These are phyloP conservation scores for Podaxis sp. DNA, from an alignment of 768 basidiomycete genomes.

Conservation along the genomic window DNA sequence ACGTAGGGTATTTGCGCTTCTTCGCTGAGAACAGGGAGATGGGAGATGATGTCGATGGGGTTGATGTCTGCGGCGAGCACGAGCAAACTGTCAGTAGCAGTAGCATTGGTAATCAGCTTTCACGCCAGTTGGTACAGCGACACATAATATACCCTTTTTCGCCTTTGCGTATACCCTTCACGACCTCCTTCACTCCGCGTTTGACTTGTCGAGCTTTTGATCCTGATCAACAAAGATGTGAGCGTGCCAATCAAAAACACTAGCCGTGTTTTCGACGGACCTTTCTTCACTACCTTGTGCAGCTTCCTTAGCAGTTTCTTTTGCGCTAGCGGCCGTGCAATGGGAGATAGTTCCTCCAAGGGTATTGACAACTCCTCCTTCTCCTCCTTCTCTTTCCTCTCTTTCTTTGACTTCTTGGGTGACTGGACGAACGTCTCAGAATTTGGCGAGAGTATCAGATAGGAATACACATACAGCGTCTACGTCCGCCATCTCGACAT, in stretches of 20 bases:
- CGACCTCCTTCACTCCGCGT: slow-evolving; percentile 97
- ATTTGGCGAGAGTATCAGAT: not conserved
- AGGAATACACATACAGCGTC: slow-evolving; percentile 29
- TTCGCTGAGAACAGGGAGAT: slow-evolving; percentile 92
- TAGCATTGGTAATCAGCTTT: not conserved
- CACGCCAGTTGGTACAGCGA: slow-evolving; percentile 4
- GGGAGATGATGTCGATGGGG: slow-evolving; percentile 97
- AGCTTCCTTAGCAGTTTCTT: slow-evolving; percentile 94
- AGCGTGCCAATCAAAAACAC: not conserved
- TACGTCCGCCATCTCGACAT: slow-evolving; percentile 50
- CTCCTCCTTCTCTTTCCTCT: slow-evolving; percentile 58
- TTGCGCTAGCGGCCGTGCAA: slow-evolving; percentile 90
- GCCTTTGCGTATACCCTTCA: slow-evolving; percentile 95
- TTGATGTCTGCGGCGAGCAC: slow-evolving; percentile 96
- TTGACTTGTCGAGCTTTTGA: slow-evolving; percentile 95
- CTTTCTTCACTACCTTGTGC: slow-evolving; percentile 93
- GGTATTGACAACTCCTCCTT: slow-evolving; percentile 66
- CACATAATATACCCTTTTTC: slow-evolving; percentile 79
- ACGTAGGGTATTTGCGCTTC: slow-evolving; percentile 91
- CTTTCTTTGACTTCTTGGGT: slow-evolving; percentile 58
- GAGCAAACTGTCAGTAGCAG: slow-evolving; percentile 56
- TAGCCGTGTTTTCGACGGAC: slow-evolving; percentile 33
- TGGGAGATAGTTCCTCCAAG: slow-evolving; percentile 85
- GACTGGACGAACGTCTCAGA: slow-evolving; percentile 28
- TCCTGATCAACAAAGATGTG: slow-evolving; percentile 44